A percentile compares a stretch with the other conserved stretches of the same genome.
Evolutionary conservation across 1,139 yeast species (phyloP).

Genomic region (Yamadazyma spencermartinsiae): DNA sequence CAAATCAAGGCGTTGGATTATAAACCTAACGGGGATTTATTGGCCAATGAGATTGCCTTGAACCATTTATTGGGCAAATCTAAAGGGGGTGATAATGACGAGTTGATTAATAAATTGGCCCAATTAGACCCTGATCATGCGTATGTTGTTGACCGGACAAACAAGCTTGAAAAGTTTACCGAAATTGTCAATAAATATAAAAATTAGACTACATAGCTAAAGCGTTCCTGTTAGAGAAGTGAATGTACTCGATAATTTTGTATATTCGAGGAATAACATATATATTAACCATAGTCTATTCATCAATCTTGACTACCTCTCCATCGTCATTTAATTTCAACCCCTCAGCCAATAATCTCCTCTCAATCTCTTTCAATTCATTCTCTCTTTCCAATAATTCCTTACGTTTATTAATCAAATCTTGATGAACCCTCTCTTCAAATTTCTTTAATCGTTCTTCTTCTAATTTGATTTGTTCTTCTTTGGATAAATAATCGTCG

Average conservation of each 20-base stretch:
- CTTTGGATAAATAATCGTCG: slow-evolving; percentile 59
- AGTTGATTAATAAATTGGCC: slow-evolving; percentile 42
- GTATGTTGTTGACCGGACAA: slow-evolving; percentile 48
- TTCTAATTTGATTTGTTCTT: slow-evolving; percentile 77
- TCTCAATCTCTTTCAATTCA: slow-evolving; percentile 82
- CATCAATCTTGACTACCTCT: slow-evolving; percentile 37
- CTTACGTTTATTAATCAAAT: slow-evolving; percentile 77
- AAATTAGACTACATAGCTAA: slow-evolving; percentile 2
- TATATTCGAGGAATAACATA: slow-evolving; percentile 3
- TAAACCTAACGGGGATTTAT: slow-evolving; percentile 46
- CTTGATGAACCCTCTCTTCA: slow-evolving; percentile 88
- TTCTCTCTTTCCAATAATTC: slow-evolving; percentile 86
- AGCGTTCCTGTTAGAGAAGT: not conserved
- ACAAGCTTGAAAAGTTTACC: slow-evolving; percentile 56
- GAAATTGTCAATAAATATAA: slow-evolving; percentile 56
- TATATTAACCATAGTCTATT: not conserved
- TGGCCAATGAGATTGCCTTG: slow-evolving; percentile 59
- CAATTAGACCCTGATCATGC: slow-evolving; percentile 51
- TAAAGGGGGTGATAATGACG: slow-evolving; percentile 38
- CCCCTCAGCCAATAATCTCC: slow-evolving; percentile 63
- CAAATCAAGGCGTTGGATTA: slow-evolving; percentile 42
- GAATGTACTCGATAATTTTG: too few relatives aligned
- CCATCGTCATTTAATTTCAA: slow-evolving; percentile 44
- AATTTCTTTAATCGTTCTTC: slow-evolving; percentile 78
- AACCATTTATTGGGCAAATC: slow-evolving; percentile 52